These are phyloP conservation scores for Aspergillus sp. DNA, from an alignment of 2,329 filamentous ascomycete genomes.

Conservation along the genomic window DNA sequence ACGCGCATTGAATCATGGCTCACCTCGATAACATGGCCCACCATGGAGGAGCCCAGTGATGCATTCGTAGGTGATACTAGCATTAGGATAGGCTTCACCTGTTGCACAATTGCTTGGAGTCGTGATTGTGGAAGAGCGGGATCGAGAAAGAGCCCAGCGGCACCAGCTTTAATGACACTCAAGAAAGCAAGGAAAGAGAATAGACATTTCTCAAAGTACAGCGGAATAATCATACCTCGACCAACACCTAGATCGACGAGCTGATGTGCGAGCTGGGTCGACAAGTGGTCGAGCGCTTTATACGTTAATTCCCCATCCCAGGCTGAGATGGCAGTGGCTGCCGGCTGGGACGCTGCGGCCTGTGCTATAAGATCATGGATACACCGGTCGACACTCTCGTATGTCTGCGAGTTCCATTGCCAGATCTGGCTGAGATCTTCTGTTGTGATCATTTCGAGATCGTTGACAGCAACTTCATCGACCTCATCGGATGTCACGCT, in stretches of 20 bases:
- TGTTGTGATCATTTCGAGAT: no score
- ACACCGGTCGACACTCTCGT: neutral
- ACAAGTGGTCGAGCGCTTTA: constrained; percentile 13
- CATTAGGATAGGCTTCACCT: no score
- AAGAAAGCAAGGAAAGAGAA: constrained; percentile 5
- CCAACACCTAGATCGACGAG: constrained; percentile 21
- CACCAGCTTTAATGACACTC: constrained; percentile 7
- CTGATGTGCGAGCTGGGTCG: constrained; percentile 18
- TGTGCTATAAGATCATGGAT: neutral
- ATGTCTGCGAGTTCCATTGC: neutral
- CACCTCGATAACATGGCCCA: constrained; percentile 7
- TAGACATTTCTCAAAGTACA: constrained; percentile 7
- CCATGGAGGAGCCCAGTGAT: constrained; percentile 1
- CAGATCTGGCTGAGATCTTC: neutral
- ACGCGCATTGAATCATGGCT: neutral
- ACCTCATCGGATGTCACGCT: neutral
- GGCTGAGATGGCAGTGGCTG: constrained; percentile 3
- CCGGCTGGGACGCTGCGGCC: neutral
- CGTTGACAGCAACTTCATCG: neutral
- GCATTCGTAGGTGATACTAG: neutral
- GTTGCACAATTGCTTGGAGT: constrained; percentile 6
- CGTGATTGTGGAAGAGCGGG: constrained; percentile 4
- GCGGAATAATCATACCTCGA: constrained; percentile 5
- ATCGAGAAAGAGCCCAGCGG: constrained; percentile 4
- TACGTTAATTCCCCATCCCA: constrained; percentile 8